Percentiles rank a stretch among this genome's conserved stretches.
Conservation (phyloP, 179 eudicot genomes). For the Spergularia azorica region DNA sequence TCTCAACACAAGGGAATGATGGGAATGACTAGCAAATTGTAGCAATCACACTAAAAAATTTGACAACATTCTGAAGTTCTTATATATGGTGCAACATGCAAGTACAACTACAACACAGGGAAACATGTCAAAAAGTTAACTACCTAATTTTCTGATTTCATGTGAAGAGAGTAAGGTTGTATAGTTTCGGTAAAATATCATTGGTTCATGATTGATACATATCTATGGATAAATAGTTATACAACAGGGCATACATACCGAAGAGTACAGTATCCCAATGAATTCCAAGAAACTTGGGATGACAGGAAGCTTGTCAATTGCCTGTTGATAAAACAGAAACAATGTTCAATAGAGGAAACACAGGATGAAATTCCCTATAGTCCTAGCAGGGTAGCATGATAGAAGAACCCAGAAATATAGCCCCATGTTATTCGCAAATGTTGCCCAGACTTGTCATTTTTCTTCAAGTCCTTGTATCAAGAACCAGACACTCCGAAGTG, state of each 20-base stretch:
- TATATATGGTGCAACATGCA: not conserved
- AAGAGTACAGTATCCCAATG: constrained; percentile 72
- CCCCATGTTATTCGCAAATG: too few relatives aligned
- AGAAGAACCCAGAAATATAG: not conserved
- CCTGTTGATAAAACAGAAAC: constrained; percentile 42
- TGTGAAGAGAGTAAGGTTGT: not conserved
- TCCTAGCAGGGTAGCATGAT: not conserved
- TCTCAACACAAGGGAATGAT: too few relatives aligned
- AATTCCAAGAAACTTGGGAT: constrained; percentile 71
- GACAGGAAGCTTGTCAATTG: constrained; percentile 86
- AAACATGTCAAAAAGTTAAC: not conserved
- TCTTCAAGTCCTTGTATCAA: too few relatives aligned
- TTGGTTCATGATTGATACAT: not conserved
- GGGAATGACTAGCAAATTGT: too few relatives aligned
- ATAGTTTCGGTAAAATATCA: not conserved
- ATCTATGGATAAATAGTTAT: not conserved
- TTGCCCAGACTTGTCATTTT: too few relatives aligned
- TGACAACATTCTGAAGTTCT: not conserved
- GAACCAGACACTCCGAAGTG: too few relatives aligned
- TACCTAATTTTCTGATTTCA: not conserved
- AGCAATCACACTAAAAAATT: too few relatives aligned
- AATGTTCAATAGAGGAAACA: not conserved
- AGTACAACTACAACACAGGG: not conserved
- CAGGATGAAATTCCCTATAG: not conserved
- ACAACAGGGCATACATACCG: constrained; percentile 52